A percentile compares a stretch with the other conserved stretches of the same genome.
Evolutionary conservation across 176 grass and related monocot species (phyloP).

Genomic region (Cenchrus americanus): DNA sequence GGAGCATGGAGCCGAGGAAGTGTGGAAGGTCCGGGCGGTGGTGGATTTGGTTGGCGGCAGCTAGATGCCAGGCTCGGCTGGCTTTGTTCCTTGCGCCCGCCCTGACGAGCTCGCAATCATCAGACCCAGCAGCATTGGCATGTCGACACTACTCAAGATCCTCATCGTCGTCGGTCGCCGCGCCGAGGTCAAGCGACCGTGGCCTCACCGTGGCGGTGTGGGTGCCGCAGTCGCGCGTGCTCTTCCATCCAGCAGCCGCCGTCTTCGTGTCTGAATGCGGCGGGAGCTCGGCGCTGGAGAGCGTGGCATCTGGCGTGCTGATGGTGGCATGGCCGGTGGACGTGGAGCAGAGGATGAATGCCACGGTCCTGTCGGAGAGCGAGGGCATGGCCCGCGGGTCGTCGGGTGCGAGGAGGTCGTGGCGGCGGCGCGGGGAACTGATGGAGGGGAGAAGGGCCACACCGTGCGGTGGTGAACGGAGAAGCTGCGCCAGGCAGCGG

Average conservation of each 20-base stretch:
- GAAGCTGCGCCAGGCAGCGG: conserved; percentile 39
- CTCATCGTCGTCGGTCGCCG: background rate
- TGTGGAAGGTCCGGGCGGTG: too few species aligned
- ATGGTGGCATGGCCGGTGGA: conserved; percentile 68
- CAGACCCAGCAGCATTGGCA: too few species aligned
- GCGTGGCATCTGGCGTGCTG: conserved; percentile 49
- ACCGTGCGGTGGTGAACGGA: background rate
- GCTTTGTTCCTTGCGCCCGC: too few species aligned
- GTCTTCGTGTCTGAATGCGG: conserved; percentile 80
- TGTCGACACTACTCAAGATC: too few species aligned
- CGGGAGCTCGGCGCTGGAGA: conserved; percentile 80
- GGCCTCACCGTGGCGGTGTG: conserved; percentile 58
- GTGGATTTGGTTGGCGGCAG: too few species aligned
- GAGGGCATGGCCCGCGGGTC: conserved; percentile 24
- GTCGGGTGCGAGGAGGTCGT: conserved; percentile 41
- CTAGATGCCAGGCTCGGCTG: too few species aligned
- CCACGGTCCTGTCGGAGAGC: conserved; percentile 28
- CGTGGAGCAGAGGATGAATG: conserved; percentile 63
- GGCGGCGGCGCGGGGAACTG: conserved; percentile 43
- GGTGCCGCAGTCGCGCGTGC: conserved; percentile 74
- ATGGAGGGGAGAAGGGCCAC: conserved; percentile 47
- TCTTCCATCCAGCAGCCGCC: conserved; percentile 40
- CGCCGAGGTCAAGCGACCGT: background rate
- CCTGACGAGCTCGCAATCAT: too few species aligned
- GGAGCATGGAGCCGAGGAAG: too few species aligned